Percentiles rank a stretch among this genome's conserved stretches.
phyloP scores from a whole-genome alignment of 2,329 filamentous ascomycete genomes.

The Teratosphaeria pseudoeucalypti region DNA sequence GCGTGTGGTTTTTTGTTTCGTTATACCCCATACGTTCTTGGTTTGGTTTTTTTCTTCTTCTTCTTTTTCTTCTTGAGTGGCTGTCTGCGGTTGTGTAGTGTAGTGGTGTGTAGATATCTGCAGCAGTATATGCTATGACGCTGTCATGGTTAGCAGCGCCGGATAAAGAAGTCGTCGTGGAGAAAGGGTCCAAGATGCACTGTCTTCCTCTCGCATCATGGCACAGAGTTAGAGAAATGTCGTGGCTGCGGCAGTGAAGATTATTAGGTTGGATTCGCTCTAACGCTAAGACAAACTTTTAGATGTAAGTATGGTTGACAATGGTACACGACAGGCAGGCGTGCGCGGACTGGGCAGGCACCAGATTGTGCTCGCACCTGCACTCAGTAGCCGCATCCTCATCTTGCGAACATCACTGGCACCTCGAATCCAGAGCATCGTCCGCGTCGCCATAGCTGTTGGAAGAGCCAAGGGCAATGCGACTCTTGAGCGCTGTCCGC shows the following conservation, averaged over 20 bases:
- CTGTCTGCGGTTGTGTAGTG: not conserved
- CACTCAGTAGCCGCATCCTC: too few species aligned
- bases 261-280: not conserved
- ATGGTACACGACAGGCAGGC: not conserved
- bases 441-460: too few species aligned
- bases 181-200: too few species aligned
- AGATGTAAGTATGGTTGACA: not conserved
- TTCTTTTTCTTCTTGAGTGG: not conserved
- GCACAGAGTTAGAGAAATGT: not conserved
- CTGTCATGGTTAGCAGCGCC: too few species aligned
- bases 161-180: too few species aligned
- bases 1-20: not conserved
- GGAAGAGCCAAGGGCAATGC: too few species aligned
- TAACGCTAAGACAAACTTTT: not conserved
- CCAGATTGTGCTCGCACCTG: too few species aligned
- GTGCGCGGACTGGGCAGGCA: too few species aligned
- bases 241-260: not conserved
- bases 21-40: not conserved
- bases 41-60: not conserved
- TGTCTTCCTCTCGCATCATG: too few species aligned
- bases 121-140: not conserved
- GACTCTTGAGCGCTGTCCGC: too few species aligned
- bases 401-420: too few species aligned
- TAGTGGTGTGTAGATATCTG: not conserved
- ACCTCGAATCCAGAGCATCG: too few species aligned